Evolutionary conservation across 768 basidiomycete species (phyloP).

Genomic region (Baorangia bicolor): DNA sequence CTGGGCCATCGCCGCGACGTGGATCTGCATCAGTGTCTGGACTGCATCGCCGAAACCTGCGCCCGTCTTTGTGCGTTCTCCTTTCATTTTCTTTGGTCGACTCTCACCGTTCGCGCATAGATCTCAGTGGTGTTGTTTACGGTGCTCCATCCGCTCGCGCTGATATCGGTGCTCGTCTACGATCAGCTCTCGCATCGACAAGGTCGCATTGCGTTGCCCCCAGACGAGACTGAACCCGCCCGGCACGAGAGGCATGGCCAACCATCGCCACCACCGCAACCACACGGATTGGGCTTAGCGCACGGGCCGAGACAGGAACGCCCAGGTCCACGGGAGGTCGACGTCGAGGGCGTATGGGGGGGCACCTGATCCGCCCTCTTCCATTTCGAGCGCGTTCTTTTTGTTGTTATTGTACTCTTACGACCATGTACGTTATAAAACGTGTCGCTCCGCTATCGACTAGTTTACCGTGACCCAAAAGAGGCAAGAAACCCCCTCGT

Average conservation of each 20-base stretch:
- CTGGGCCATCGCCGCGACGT: constrained; percentile 72
- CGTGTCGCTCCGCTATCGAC: too few species aligned
- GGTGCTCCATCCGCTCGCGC: constrained; percentile 59
- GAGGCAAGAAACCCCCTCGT: background rate
- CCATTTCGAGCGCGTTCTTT: too few species aligned
- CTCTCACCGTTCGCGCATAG: constrained; percentile 35
- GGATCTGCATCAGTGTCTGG: constrained; percentile 72
- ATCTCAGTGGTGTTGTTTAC: constrained; percentile 64
- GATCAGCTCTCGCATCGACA: constrained; percentile 15
- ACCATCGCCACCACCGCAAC: background rate
- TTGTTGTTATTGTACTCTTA: too few species aligned
- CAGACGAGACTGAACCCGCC: constrained; percentile 29
- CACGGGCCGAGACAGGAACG: constrained; percentile 2
- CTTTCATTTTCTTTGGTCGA: background rate
- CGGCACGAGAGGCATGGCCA: constrained; percentile 9
- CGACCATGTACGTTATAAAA: too few species aligned
- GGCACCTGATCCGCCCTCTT: constrained; percentile 18
- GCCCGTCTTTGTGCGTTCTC: constrained; percentile 56
- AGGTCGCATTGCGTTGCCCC: constrained; percentile 44
- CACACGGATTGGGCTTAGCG: background rate
- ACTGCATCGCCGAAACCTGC: constrained; percentile 57
- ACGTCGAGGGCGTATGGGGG: constrained; percentile 44
- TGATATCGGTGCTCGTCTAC: constrained; percentile 49
- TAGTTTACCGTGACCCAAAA: background rate
- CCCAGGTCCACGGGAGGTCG: constrained; percentile 40